Evolutionary conservation across 1,139 yeast genomes (phyloP), one percentile per base, ranked within the genome.

Genomic region (Taphrina pruni): DNA sequence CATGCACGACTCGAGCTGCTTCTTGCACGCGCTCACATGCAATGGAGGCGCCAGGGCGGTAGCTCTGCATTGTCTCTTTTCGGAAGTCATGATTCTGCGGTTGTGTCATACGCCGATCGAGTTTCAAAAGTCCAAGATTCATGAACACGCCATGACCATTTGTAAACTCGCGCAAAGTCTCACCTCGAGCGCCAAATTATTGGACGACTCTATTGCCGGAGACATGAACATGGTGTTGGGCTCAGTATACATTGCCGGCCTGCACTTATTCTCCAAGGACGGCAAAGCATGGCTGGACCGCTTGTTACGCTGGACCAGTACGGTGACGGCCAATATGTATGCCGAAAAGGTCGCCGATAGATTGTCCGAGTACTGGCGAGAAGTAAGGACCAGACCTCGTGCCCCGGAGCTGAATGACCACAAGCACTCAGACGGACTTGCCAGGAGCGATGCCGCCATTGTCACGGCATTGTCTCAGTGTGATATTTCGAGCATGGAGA

Each of bases 131-230:
- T 54, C 66, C 8, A 51, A 43, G 36, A 62, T 62, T 7, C 66
- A 62, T 36, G 66, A 62, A 35, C 51, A 62, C n/a, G 66, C 66
- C 21, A 52, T 62, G 66, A 62, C 66, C 32, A 54, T 62, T 2
- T 52, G 66, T 17, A 54, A 41, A 14, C 54, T 62, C 38, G 39
- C 60, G 9, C 51, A 54, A 32, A 43, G 52, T 6, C 66, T 62
- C 35, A 36, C 48, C n/a, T 39, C 57, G n/a, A 26, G 48, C n/a
- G 56, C 46, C 57, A 48, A 21, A 12, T 35, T 41, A 9, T 43
- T 54, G 41, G 45, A 56, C 17, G 62, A 58, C 26, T 38, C 58
- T 11, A 11, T 20, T 8, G 9, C 39, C 1, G 60, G 38, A n/a
- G 57, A 54, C 26, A 43, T 62, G 32, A 32, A 52, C 21, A 32